Percentiles rank a stretch among this genome's conserved stretches.
These are phyloP conservation scores for Mycena rebaudengoi DNA, from an alignment of 768 basidiomycete genomes.

Conservation along the genomic window DNA sequence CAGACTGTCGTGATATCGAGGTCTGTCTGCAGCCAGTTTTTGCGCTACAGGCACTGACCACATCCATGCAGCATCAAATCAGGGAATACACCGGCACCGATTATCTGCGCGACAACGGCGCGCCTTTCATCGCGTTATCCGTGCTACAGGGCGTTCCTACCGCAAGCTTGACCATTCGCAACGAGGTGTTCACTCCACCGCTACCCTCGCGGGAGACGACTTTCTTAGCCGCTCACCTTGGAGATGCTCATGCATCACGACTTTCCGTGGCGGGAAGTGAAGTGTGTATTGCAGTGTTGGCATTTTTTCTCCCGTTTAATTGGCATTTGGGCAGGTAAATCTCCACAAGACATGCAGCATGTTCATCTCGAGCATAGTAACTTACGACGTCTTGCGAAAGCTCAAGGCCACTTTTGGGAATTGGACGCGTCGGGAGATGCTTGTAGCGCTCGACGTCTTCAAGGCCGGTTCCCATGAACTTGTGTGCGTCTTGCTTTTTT, in stretches of 20 bases:
- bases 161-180: background rate
- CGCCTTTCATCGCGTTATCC: background rate
- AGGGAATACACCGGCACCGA: background rate
- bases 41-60: background rate
- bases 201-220: background rate
- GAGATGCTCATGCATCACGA: background rate
- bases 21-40: background rate
- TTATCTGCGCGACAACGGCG: background rate
- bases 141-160: background rate
- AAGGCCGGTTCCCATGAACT: background rate
- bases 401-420: background rate
- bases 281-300: background rate
- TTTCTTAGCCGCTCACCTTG: slow-evolving; percentile 1
- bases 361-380: no score
- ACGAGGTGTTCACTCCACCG: background rate
- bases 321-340: no score
- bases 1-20: background rate
- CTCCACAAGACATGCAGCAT: no score
- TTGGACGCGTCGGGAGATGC: background rate
- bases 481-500: background rate
- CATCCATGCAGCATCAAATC: background rate
- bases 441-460: background rate
- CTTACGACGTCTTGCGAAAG: background rate
- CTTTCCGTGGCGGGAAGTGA: background rate
- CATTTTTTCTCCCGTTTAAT: no score